A percentile compares a stretch with the other conserved stretches of the same genome.
Conservation (phyloP, 805 yeast species). For the Wickerhamia fluorescens region DNA sequence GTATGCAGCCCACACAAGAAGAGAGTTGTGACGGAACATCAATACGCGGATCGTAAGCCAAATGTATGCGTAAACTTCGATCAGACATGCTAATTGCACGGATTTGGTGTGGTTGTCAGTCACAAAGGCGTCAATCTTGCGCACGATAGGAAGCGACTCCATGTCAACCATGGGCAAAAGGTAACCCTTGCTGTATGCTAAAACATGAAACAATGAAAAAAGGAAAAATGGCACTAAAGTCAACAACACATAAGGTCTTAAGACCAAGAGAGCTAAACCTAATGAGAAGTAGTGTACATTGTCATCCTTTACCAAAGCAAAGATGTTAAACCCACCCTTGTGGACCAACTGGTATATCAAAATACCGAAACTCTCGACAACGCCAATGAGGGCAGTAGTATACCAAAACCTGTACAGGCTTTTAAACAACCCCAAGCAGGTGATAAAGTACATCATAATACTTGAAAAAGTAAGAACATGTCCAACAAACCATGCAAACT, state of each 20-base stretch:
- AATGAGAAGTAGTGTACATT: constrained; percentile 64
- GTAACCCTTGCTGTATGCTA: constrained; percentile 60
- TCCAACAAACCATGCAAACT: constrained; percentile 70
- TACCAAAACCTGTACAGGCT: constrained; percentile 37
- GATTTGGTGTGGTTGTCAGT: constrained; percentile 29
- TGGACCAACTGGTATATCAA: constrained; percentile 53
- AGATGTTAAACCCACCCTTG: constrained; percentile 19
- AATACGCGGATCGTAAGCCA: constrained; percentile 45
- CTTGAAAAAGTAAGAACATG: constrained; percentile 30
- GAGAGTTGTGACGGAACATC: constrained; percentile 55
- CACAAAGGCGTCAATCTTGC: constrained; percentile 34
- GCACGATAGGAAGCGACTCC: constrained; percentile 20
- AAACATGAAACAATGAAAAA: constrained; percentile 76
- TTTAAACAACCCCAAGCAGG: no score
- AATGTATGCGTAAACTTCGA: constrained; percentile 38
- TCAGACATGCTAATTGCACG: constrained; percentile 31
- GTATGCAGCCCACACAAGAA: constrained; percentile 50
- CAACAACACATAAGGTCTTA: constrained; percentile 53
- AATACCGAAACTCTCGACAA: constrained; percentile 67
- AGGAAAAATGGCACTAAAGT: constrained; percentile 68
- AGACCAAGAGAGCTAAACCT: constrained; percentile 41
- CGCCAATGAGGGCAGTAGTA: constrained; percentile 54
- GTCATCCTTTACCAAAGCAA: constrained; percentile 40
- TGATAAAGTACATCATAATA: constrained; percentile 23
- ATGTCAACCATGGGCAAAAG: constrained; percentile 57